Evolutionary conservation across 106 monocot species (phyloP).

Genomic region (Acanthochlamys bracteata): DNA sequence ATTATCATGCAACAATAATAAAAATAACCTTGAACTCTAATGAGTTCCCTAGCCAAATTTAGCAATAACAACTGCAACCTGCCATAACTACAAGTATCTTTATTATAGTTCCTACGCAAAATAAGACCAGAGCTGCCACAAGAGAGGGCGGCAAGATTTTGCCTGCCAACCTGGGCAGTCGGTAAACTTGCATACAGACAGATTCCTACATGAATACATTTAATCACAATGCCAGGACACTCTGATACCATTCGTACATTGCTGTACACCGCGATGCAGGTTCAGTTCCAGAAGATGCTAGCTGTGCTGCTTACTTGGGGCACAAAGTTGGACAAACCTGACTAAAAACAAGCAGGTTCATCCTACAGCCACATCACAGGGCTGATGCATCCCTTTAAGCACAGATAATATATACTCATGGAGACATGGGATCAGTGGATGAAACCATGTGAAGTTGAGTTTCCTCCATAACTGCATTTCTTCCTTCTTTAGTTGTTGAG

Average conservation of each 20-base stretch:
- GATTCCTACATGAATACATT: background rate
- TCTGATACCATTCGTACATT: constrained; percentile 10
- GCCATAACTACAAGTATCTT: no score
- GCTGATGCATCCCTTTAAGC: constrained; percentile 1
- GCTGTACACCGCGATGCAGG: constrained; percentile 26
- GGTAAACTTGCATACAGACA: constrained; percentile 9
- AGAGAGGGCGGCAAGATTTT: constrained; percentile 67
- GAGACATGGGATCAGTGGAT: constrained; percentile 35
- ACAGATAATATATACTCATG: constrained; percentile 6
- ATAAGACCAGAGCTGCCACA: constrained; percentile 55
- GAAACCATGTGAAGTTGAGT: constrained; percentile 25
- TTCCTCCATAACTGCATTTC: constrained; percentile 17
- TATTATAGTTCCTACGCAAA: background rate
- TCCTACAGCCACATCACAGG: constrained; percentile 12
- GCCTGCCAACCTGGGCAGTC: constrained; percentile 57
- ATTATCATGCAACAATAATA: no score
- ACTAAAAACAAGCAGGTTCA: constrained; percentile 32
- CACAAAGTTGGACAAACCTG: constrained; percentile 22
- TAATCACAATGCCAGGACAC: background rate
- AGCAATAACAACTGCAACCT: no score
- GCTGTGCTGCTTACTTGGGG: background rate
- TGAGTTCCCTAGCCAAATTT: no score
- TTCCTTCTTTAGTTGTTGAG: constrained; percentile 8
- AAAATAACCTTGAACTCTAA: no score
- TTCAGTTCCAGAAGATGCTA: constrained; percentile 18